Base-by-base conservation (phyloP, 2,329 filamentous ascomycete genomes). In the Trichoderma sp. region DNA sequence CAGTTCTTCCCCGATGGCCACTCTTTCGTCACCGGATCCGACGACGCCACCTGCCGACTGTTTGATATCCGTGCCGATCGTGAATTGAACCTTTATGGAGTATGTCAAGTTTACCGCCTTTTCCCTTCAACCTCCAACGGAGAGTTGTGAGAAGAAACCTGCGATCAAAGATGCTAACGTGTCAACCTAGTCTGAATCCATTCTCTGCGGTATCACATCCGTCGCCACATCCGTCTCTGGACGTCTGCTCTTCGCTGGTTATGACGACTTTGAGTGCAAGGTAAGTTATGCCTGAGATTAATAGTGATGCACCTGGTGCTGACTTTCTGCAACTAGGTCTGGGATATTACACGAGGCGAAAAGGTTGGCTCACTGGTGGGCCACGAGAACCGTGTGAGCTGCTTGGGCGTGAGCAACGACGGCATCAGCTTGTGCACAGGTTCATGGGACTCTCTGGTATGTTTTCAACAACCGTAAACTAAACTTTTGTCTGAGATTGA, bases 191-290 rank as follows among this genome's bases (percentile, higher is more conserved):
- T 97, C 95, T 76, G 94, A 97, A 79, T 95, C 97, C 77, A 97
- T 97, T 75, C 89, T 97, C 64, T 99, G 96, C 79, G 96, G 96
- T 76, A 98, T 99, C 77, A 99, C 96, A 29, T 99, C 96, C 5
- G 96, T 99, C 59, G 96, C 95, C 70, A 98, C 97, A 76, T 99
- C 96, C 19, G 95, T 99, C 16, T 99, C 96, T 69, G 96, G 96
- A 70, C 90, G 96, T 79, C 85, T 99, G 76, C 85, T 99, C 52
- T 99, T 99, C 80, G 96, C 96, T 68, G 96, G 96, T 74, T 99
- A 99, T 78, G 96, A 99, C 77, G 96, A 99, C 79, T 99, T 97
- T 77, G 96, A 99, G 83, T 99, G 96, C 94, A 99, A 98, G 91
- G 95, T 97, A 85, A 77, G 89, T 37, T 65, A 16, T 8, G 27